Conservation (phyloP, 176 grass and related monocot genomes). For the Lolium perenne region DNA sequence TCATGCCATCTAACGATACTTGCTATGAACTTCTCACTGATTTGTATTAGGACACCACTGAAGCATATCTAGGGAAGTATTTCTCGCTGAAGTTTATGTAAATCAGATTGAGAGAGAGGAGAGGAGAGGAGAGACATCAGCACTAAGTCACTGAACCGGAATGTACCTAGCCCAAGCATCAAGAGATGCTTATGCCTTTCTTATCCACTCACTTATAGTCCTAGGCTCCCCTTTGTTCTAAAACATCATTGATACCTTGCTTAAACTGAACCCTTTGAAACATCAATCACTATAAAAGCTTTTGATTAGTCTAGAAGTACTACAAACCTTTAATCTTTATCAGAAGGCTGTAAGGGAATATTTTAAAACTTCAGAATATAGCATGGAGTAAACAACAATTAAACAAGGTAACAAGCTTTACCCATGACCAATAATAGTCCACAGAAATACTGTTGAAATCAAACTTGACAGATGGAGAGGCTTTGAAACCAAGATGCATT, state of each 20-base stretch:
- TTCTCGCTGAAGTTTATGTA: too few species aligned
- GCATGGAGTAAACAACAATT: constrained; percentile 23
- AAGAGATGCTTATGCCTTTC: constrained; percentile 37
- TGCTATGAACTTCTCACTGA: neutral
- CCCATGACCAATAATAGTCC: neutral
- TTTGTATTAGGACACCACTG: neutral
- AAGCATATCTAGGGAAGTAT: neutral
- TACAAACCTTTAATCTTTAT: neutral
- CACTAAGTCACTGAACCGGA: neutral
- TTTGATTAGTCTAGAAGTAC: constrained; percentile 11
- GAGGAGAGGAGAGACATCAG: neutral
- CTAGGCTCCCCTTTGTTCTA: constrained; percentile 19
- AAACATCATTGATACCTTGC: constrained; percentile 30
- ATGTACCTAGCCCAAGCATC: constrained; percentile 16
- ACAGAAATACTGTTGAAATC: constrained; percentile 4
- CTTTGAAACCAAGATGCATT: neutral
- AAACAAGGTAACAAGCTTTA: constrained; percentile 11
- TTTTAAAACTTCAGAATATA: constrained; percentile 20
- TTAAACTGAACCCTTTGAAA: constrained; percentile 26
- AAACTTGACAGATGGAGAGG: constrained; percentile 15
- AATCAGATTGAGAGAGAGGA: constrained; percentile 6
- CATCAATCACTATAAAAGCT: neutral
- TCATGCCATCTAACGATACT: constrained; percentile 14
- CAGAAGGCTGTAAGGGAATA: constrained; percentile 4
- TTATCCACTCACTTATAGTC: constrained; percentile 17